Base-by-base conservation (phyloP, 1,139 yeast genomes). In the Schwanniomyces etchellsii region DNA sequence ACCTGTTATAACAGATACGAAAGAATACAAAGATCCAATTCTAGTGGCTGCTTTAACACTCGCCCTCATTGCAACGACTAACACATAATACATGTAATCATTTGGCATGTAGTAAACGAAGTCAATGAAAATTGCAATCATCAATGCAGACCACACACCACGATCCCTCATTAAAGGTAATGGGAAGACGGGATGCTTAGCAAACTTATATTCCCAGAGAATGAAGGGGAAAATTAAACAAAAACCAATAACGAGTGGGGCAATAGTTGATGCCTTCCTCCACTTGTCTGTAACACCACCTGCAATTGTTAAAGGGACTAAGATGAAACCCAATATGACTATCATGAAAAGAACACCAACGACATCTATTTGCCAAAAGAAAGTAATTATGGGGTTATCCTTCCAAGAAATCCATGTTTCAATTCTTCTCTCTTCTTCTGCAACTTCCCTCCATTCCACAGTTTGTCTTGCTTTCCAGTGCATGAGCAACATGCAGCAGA, bases 81-180 rank as follows among this genome's bases (percentile, higher is more conserved):
- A 59, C 13, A 80, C 78, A 1, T 86, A 70, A 51, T 75, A 80
- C 57, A 81, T 54, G 50, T 64, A 81, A 44, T 76, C 84, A 38
- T 77, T 76, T 30, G 81, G 84, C 81, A 79, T 74, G 55, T 72
- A 71, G 72, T 74, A 79, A 30, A 76, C 58, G 49, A 77, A 69
- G 55, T 77, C 66, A 41, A 76, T 66, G 35, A 74, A 56, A 35
- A 75, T 51, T 16, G 73, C 82, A 40, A 80, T 64, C 26, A 53
- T 27, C 21, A 73, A 57, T 24, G 79, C 81, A 6, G 64, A 39
- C 64, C 58, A 42, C 17, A 81, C 77, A 40, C 83, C 83, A 44
- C 85, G 70, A 50, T 81, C 82, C 39, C 60, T 74, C 48, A 81
- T 50, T 41, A 78, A 60, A 21, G 60, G 50, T 41, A 63, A 62